phyloP scores from a whole-genome alignment of 805 yeast genomes.

The Zygosaccharomyces kombuchaensis region DNA sequence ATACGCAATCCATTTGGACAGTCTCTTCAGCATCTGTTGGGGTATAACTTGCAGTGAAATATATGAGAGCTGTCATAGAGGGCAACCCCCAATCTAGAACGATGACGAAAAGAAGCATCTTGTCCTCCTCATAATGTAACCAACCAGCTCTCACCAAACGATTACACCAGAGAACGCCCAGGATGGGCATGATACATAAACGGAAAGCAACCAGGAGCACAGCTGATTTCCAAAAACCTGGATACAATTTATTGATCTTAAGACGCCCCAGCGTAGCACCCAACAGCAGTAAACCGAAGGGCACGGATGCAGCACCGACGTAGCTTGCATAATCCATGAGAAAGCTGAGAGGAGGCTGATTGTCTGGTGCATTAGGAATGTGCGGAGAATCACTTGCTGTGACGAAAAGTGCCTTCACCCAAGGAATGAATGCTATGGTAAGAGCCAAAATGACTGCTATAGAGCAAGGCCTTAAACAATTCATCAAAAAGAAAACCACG shows the following conservation, averaged over 20 bases:
- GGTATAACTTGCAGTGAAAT: constrained; percentile 80
- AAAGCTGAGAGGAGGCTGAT: constrained; percentile 78
- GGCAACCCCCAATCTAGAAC: constrained; percentile 79
- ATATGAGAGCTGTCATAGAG: constrained; percentile 82
- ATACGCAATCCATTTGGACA: constrained; percentile 75
- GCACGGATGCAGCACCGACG: constrained; percentile 85
- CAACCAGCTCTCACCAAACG: constrained; percentile 64
- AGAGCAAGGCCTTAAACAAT: constrained; percentile 70
- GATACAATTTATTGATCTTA: constrained; percentile 53
- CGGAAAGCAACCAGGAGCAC: constrained; percentile 52
- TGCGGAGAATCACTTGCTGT: constrained; percentile 39
- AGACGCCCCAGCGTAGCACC: constrained; percentile 89
- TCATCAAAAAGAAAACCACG: constrained; percentile 40
- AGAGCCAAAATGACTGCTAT: constrained; percentile 62
- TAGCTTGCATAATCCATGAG: constrained; percentile 76
- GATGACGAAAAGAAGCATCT: constrained; percentile 67
- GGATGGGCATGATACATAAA: constrained; percentile 70
- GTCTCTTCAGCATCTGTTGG: constrained; percentile 51
- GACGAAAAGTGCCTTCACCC: constrained; percentile 73
- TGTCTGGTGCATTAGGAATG: constrained; percentile 79
- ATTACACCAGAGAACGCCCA: constrained; percentile 65
- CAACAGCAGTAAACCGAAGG: constrained; percentile 74
- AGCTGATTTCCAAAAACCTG: constrained; percentile 67
- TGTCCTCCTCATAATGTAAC: constrained; percentile 46
- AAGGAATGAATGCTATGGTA: constrained; percentile 77